Percentiles rank a stretch among this genome's conserved stretches.
Conservation (phyloP, 495 filamentous ascomycete genomes). For the Platismatia glauca region DNA sequence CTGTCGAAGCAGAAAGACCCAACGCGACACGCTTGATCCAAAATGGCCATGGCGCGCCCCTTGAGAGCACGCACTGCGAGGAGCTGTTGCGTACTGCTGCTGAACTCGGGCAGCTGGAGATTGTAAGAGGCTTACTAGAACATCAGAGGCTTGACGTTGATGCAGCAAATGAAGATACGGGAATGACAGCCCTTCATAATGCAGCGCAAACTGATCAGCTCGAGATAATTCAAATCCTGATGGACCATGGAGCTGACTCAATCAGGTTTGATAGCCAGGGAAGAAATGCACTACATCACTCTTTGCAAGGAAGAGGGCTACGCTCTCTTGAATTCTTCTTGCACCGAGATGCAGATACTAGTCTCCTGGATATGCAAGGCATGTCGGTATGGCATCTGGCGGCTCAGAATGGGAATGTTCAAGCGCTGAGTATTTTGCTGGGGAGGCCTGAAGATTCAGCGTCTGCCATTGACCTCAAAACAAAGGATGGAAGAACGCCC, state of each 20-base stretch:
- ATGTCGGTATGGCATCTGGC: neutral
- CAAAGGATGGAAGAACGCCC: neutral
- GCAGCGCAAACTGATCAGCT: conserved; percentile 4
- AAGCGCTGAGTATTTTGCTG: neutral
- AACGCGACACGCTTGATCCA: neutral
- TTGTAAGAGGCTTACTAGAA: neutral
- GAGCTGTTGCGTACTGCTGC: neutral
- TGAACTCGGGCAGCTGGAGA: neutral
- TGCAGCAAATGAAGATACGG: neutral
- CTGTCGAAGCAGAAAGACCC: neutral
- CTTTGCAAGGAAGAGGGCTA: neutral
- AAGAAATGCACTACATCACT: conserved; percentile 3
- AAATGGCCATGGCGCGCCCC: neutral
- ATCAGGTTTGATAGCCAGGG: neutral
- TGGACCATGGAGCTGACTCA: neutral
- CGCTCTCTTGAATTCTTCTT: neutral
- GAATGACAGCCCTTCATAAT: conserved; percentile 6
- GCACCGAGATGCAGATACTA: neutral
- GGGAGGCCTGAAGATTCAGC: neutral
- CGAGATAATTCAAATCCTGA: neutral
- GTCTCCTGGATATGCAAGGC: neutral
- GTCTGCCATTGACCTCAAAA: neutral
- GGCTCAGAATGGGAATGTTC: neutral
- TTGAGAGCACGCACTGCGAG: neutral
- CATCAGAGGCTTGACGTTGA: neutral